These are phyloP conservation scores for Xylaria arbuscula DNA, from an alignment of 2,329 filamentous ascomycete genomes.

Conservation along the genomic window DNA sequence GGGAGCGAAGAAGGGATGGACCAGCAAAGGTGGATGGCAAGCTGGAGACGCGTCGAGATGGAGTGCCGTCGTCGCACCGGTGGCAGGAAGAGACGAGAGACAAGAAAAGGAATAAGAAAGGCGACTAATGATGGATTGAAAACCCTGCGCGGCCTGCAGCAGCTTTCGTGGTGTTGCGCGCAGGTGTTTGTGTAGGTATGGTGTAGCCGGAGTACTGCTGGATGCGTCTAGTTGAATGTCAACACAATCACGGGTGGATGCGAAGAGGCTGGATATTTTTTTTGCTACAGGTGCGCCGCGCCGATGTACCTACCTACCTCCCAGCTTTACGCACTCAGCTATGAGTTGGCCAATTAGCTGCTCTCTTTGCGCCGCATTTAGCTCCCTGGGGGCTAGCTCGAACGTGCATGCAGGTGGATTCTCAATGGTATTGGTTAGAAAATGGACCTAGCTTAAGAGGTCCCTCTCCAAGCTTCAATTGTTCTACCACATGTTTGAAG, in stretches of 20 bases:
- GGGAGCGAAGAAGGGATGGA: slow-evolving; percentile 19
- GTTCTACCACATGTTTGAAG: no score
- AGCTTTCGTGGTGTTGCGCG: slow-evolving; percentile 31
- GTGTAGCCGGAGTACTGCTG: not conserved
- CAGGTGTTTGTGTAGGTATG: slow-evolving; percentile 18
- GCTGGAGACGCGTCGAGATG: slow-evolving; percentile 21
- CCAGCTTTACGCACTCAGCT: not conserved
- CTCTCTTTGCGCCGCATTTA: not conserved
- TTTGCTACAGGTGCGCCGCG: slow-evolving; percentile 12
- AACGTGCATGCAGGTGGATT: not conserved
- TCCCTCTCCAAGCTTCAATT: not conserved
- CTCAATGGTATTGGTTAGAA: not conserved
- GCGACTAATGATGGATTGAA: not conserved
- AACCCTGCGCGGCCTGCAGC: slow-evolving; percentile 23
- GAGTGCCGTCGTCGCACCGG: not conserved
- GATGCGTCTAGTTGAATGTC: slow-evolving; percentile 17
- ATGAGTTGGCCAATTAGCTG: not conserved
- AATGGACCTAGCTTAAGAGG: not conserved
- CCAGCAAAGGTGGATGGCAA: not conserved
- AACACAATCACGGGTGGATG: slow-evolving; percentile 26
- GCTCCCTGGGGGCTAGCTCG: not conserved
- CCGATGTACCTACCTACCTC: not conserved
- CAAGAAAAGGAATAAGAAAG: not conserved
- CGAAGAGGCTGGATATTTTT: slow-evolving; percentile 46
- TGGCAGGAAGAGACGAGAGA: not conserved